Evolutionary conservation across 495 filamentous ascomycete genomes (phyloP).

Genomic region (Neurospora sp.): DNA sequence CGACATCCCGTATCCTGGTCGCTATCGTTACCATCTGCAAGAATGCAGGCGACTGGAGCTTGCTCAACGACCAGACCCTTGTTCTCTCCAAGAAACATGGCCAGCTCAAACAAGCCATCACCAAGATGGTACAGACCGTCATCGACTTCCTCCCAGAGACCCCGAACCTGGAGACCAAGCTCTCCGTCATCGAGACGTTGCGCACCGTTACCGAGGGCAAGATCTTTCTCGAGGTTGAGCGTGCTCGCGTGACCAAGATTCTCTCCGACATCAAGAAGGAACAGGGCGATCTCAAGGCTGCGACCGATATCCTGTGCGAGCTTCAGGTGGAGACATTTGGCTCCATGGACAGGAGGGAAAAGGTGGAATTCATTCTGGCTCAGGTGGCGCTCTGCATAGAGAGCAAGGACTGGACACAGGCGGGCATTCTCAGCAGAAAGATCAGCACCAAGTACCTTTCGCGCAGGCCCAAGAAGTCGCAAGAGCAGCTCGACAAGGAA

Average conservation of each 20-base stretch:
- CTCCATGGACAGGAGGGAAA: constrained; percentile 93
- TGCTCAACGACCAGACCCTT: constrained; percentile 93
- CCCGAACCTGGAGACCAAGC: constrained; percentile 72
- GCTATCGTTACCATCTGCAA: constrained; percentile 90
- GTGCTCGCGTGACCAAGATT: constrained; percentile 87
- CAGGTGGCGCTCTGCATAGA: constrained; percentile 94
- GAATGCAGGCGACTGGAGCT: constrained; percentile 78
- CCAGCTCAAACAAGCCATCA: constrained; percentile 96
- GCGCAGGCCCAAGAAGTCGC: constrained; percentile 78
- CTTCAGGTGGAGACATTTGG: constrained; percentile 98
- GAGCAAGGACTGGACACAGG: constrained; percentile 91
- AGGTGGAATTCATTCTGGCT: constrained; percentile 95
- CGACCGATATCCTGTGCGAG: constrained; percentile 89
- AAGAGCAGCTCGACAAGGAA: constrained; percentile 81
- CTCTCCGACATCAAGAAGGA: constrained; percentile 93
- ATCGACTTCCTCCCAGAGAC: constrained; percentile 81
- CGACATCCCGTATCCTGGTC: constrained; percentile 79
- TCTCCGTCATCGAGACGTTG: constrained; percentile 87
- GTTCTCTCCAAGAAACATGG: constrained; percentile 98
- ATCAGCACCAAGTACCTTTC: constrained; percentile 89
- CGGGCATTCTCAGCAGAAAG: constrained; percentile 87
- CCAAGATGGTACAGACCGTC: constrained; percentile 95
- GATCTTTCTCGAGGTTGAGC: constrained; percentile 98
- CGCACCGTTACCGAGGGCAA: constrained; percentile 97
- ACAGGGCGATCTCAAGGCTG: constrained; percentile 82